Base-by-base conservation (phyloP, 1,139 yeast genomes). In the Geotrichum restrictum region DNA sequence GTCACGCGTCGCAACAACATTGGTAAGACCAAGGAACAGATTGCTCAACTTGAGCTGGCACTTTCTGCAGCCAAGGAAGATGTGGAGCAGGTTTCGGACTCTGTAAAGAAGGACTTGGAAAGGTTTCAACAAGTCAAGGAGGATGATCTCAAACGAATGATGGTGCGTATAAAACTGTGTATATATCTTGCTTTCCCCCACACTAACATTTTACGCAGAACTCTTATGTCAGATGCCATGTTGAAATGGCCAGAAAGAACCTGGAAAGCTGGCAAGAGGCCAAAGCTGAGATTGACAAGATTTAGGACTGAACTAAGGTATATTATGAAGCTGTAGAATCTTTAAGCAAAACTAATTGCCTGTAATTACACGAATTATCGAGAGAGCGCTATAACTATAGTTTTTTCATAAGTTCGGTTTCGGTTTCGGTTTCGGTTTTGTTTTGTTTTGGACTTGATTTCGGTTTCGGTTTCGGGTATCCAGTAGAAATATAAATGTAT, bases 201-300 rank as follows among this genome's bases (percentile, higher is more conserved):
- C 42, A 22, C 45, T 41, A 41, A 41, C 45, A 21, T 18, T n/a
- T 13, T 33, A 7, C 7, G 8, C 16, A 43, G 47, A 59, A 72
- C 44, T 76, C 80, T 27, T 84, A 83, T 62, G 77, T 83, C 54
- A 71, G 78, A 43, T 78, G 81, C 54, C 76, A 85, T 45, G 70
- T 82, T 34, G 81, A 77, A 53, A 85, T 91, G 89, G 87, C 88
- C 3, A 76, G 74, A 61, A 82, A 82, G 69, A 84, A 83, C 63
- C 69, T 82, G 49, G 88, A 84, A 60, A 75, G 80, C 49, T 85
- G 93, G 93, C 83, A 82, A 62, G 89, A 83, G 57, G 82, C 85
- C 13, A 74, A 74, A 48, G 60, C 58, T 3, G 66, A 66, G 49
- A 65, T 67, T 19, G 60, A 3, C 82, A 82, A 60, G 74, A 76